Evolutionary conservation across 441 rosid species (phyloP).

Genomic region (Mallotus repandus): DNA sequence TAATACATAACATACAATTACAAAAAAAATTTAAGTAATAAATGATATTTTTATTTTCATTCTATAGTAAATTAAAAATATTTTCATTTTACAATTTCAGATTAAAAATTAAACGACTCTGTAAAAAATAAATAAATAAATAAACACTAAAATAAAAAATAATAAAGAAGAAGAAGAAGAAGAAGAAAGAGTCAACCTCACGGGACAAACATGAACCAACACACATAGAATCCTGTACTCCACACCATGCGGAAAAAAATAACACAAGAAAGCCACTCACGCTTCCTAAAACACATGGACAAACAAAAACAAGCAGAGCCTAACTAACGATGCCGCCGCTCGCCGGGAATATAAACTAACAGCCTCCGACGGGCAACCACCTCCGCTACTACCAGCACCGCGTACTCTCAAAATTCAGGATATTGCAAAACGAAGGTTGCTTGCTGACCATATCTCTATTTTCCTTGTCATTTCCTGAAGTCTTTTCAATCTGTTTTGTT

Average conservation of each 20-base stretch:
- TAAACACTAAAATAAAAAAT: too few species aligned
- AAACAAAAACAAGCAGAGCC: constrained; percentile 4
- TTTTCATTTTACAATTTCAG: too few species aligned
- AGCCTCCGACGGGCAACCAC: not conserved
- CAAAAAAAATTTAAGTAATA: too few species aligned
- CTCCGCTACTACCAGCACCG: not conserved
- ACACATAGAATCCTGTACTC: constrained; percentile 24
- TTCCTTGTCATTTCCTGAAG: not conserved
- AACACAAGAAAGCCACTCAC: not conserved
- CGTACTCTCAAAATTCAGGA: not conserved
- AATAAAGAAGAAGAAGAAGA: not conserved
- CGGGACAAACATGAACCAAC: constrained; percentile 26
- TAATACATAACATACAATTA: too few species aligned
- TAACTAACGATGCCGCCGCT: not conserved
- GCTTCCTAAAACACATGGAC: not conserved
- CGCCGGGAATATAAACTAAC: not conserved
- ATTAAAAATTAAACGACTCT: too few species aligned
- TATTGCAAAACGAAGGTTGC: not conserved
- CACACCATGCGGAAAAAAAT: not conserved
- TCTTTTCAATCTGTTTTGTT: not conserved
- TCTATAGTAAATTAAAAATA: too few species aligned
- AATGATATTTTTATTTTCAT: too few species aligned
- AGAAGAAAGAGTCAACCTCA: constrained; percentile 27
- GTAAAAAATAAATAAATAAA: too few species aligned
- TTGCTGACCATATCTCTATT: not conserved